Base-by-base conservation (phyloP, 768 basidiomycete species). In the Russula virescens region DNA sequence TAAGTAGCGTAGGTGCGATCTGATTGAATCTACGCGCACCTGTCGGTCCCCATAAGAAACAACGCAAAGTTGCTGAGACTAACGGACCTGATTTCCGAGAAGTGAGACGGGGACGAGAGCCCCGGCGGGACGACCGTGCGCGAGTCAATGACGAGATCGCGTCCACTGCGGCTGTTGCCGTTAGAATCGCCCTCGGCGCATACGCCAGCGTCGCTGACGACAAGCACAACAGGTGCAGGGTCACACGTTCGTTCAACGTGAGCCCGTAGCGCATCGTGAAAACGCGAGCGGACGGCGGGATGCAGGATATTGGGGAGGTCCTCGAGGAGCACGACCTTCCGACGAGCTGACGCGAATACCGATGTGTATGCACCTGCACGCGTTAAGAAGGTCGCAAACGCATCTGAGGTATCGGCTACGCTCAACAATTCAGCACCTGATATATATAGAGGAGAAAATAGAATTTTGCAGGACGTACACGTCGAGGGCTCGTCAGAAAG, bases 301-400 rank as follows among this genome's bases (percentile, higher is more conserved):
- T 94, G 92, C 5, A 92, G 76, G 58, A 98, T 83, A 70, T 98
- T 98, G 0, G 96, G 97, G 1, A 99, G 80, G 60, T 95, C 90
- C 74, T 95, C 92, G 9, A 97, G 77, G 5, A 98, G 83, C 56
- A 98, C 80, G 7, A 95, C 70, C 38, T 66, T 75, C 75, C 54
- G 63, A 34, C 48, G 56, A 10, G 38, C 21, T 4, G 53, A 35
- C 16, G 52, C 56, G 64, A 87, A 85, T 26, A 91, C 71, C 50
- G 79, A 80, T 23, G 76, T 75, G 68, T 87, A 89, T 4, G 77
- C 79, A 19, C 82, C 77, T 1, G 89, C 88, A 43, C 89, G 84
- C 19, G 79, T 81, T 38, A 97, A 76, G 73, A 91, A 97, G 8
- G 83, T 77, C 62, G 84, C 81, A 66, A 92, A 91, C 74, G 89